Conservation (phyloP, 257 asterid genomes). For the Petunia secreta region DNA sequence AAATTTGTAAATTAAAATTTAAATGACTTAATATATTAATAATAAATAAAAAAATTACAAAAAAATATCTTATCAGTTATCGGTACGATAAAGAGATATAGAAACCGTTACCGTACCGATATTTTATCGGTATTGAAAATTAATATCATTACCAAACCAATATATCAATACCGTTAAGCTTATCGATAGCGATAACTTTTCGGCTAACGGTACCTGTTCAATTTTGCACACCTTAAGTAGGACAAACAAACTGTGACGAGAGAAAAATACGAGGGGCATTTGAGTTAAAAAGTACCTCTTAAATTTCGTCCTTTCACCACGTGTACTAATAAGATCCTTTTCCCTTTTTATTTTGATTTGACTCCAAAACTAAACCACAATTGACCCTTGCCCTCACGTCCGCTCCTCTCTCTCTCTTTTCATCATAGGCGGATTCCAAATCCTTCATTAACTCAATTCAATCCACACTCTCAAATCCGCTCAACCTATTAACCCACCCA, state of each 20-base stretch:
- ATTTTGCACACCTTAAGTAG: too few species aligned
- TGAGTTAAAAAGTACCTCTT: neutral
- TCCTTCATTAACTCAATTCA: neutral
- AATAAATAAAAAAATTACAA: too few species aligned
- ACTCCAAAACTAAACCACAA: constrained; percentile 14
- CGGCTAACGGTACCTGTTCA: too few species aligned
- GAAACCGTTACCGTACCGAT: too few species aligned
- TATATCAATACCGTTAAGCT: too few species aligned
- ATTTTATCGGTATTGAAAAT: too few species aligned
- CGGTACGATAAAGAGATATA: too few species aligned
- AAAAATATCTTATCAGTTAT: too few species aligned
- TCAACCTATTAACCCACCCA: constrained; percentile 13
- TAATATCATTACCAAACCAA: too few species aligned
- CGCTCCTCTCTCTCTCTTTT: constrained; percentile 19
- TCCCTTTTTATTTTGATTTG: constrained; percentile 11
- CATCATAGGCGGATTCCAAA: constrained; percentile 46
- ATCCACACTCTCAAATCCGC: constrained; percentile 31
- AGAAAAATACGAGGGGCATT: neutral
- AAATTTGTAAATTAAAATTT: too few species aligned
- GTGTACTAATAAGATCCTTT: neutral
- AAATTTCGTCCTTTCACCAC: neutral
- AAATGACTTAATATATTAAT: too few species aligned
- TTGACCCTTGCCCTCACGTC: constrained; percentile 28
- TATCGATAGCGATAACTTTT: too few species aligned
- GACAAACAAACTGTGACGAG: neutral